These are phyloP conservation scores for Vitellaria paradoxa DNA, from an alignment of 179 eudicot species.

Conservation along the genomic window DNA sequence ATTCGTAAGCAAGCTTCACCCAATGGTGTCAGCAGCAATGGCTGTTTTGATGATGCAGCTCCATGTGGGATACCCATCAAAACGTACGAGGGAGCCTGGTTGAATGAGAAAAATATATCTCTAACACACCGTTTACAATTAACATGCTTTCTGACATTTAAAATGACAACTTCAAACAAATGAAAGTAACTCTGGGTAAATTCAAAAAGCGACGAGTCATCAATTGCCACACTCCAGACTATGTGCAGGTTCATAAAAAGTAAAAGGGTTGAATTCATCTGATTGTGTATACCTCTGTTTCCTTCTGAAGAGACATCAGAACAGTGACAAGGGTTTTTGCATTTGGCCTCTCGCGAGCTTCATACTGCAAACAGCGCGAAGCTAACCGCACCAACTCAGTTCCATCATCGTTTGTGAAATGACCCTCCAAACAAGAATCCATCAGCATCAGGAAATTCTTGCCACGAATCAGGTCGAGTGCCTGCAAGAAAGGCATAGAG, in stretches of 20 bases:
- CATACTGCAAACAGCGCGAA: constrained; percentile 78
- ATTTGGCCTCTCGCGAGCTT: constrained; percentile 80
- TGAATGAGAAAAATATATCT: neutral
- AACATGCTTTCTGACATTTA: neutral
- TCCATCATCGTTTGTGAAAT: constrained; percentile 73
- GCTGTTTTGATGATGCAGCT: constrained; percentile 26
- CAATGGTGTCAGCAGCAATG: constrained; percentile 43
- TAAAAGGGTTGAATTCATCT: neutral
- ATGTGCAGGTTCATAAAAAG: neutral
- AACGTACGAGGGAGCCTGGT: constrained; percentile 68
- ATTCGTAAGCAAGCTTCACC: constrained; percentile 79
- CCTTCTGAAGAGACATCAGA: constrained; percentile 65
- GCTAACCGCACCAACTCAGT: constrained; percentile 70
- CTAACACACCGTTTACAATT: neutral
- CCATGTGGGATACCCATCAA: constrained; percentile 54
- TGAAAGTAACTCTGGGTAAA: neutral
- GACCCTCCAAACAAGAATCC: constrained; percentile 86
- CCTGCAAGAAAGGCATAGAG: constrained; percentile 41
- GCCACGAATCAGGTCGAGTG: constrained; percentile 72
- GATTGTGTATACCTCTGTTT: constrained; percentile 47
- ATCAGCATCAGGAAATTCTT: constrained; percentile 66
- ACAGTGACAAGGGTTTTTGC: constrained; percentile 57
- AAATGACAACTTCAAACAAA: too few species aligned
- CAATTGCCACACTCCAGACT: neutral
- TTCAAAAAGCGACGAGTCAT: neutral